Percentiles rank a stretch among this genome's conserved stretches.
Evolutionary conservation across 2,329 filamentous ascomycete species (phyloP).

Genomic region (Curvularia lunata): DNA sequence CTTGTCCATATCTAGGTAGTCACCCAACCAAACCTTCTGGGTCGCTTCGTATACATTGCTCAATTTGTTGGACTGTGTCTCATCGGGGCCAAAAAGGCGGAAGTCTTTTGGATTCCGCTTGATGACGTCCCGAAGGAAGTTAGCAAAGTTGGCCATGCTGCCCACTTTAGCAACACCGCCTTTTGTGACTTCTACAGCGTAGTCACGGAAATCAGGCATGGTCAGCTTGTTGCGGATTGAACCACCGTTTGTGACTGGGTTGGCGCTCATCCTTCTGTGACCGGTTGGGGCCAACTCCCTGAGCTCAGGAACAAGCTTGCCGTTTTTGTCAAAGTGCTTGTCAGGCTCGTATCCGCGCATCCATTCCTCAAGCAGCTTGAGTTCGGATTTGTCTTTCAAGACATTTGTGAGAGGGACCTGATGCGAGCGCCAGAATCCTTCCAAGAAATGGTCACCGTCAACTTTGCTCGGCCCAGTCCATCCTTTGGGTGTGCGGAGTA

Average conservation of each 20-base stretch:
- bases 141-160: slow-evolving; percentile 74
- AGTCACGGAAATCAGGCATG: slow-evolving; percentile 73
- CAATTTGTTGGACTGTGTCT: slow-evolving; percentile 83
- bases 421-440: slow-evolving; percentile 80
- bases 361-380: slow-evolving; percentile 75
- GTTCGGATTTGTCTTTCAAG: slow-evolving; percentile 66
- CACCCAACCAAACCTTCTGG: slow-evolving; percentile 81
- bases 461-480: slow-evolving; percentile 79
- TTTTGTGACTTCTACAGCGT: slow-evolving; percentile 67
- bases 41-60: slow-evolving; percentile 72
- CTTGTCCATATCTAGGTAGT: slow-evolving; percentile 76
- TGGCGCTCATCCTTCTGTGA: slow-evolving; percentile 75
- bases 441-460: slow-evolving; percentile 68
- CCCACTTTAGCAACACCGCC: slow-evolving; percentile 63
- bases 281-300: slow-evolving; percentile 69
- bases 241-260: slow-evolving; percentile 77
- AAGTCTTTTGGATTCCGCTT: slow-evolving; percentile 70
- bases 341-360: slow-evolving; percentile 79
- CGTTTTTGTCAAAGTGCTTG: slow-evolving; percentile 69
- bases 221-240: slow-evolving; percentile 69
- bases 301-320: slow-evolving; percentile 68
- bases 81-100: slow-evolving; percentile 78
- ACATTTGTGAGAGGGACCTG: slow-evolving; percentile 79
- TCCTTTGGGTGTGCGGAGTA: slow-evolving; percentile 78
- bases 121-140: slow-evolving; percentile 71